These are phyloP conservation scores for Penicillium psychrofluorescens DNA, from an alignment of 495 filamentous ascomycete species.

Conservation along the genomic window DNA sequence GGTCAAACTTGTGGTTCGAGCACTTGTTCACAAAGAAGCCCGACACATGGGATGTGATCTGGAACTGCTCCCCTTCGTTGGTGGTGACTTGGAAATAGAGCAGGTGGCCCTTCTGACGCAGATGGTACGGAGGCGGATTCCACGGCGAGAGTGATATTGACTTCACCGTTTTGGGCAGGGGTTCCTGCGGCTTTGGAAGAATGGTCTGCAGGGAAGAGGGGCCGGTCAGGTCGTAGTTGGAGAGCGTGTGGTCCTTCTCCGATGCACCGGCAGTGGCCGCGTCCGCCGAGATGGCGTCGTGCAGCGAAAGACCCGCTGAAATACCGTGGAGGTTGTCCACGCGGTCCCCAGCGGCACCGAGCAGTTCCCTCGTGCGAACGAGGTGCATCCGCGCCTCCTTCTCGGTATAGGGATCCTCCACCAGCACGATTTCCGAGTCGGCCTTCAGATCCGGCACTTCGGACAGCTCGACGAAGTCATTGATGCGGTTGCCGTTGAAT, in stretches of 20 bases:
- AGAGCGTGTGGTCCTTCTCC: slow-evolving; percentile 49
- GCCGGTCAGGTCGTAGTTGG: slow-evolving; percentile 69
- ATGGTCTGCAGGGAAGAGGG: slow-evolving; percentile 60
- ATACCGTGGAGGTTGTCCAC: slow-evolving; percentile 85
- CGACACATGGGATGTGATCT: slow-evolving; percentile 86
- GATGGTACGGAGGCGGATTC: slow-evolving; percentile 91
- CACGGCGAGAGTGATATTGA: slow-evolving; percentile 81
- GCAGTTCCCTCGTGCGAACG: slow-evolving; percentile 80
- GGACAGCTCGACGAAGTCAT: slow-evolving; percentile 90
- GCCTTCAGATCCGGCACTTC: slow-evolving; percentile 74
- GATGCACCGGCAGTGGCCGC: slow-evolving; percentile 28
- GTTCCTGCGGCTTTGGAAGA: slow-evolving; percentile 54
- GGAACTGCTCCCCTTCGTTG: slow-evolving; percentile 85
- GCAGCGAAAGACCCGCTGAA: slow-evolving; percentile 76
- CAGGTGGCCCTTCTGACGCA: slow-evolving; percentile 86
- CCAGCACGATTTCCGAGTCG: slow-evolving; percentile 68
- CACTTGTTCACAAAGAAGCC: slow-evolving; percentile 97
- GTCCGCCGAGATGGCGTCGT: slow-evolving; percentile 62
- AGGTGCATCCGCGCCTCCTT: slow-evolving; percentile 96
- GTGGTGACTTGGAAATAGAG: slow-evolving; percentile 85
- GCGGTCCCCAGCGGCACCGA: slow-evolving; percentile 83
- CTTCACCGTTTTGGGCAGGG: slow-evolving; percentile 82
- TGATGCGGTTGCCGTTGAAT: slow-evolving; percentile 74
- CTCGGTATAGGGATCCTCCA: slow-evolving; percentile 97
- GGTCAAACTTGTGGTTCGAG: slow-evolving; percentile 86